Conservation (phyloP, 2,329 filamentous ascomycete genomes). For the Pestalotiopsis sp. region DNA sequence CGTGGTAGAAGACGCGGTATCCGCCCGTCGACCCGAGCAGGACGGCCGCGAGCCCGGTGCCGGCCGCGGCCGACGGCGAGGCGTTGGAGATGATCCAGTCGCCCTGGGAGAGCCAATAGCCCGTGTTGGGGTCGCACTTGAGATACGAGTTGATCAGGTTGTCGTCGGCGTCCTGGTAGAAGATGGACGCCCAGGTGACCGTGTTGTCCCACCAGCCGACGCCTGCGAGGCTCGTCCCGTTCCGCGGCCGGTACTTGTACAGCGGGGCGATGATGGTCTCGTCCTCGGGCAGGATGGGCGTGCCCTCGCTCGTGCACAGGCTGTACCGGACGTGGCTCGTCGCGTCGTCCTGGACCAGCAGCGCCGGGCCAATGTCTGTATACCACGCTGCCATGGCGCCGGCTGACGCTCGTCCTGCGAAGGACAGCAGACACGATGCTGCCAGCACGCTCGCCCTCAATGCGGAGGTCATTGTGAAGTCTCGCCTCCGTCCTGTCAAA, state of each 20-base stretch:
- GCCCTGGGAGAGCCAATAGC: constrained; percentile 32
- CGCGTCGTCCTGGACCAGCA: constrained; percentile 39
- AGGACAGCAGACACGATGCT: constrained; percentile 21
- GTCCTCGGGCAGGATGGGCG: constrained; percentile 37
- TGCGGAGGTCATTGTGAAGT: neutral
- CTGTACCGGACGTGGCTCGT: constrained; percentile 38
- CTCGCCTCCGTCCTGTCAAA: neutral
- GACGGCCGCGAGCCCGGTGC: constrained; percentile 34
- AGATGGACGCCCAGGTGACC: constrained; percentile 36
- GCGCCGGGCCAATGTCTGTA: constrained; percentile 34
- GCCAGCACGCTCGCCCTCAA: neutral
- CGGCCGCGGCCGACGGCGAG: constrained; percentile 27
- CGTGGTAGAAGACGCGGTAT: constrained; percentile 43
- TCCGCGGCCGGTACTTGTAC: constrained; percentile 30
- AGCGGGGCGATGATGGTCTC: constrained; percentile 30
- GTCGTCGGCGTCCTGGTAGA: constrained; percentile 33
- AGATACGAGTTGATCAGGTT: constrained; percentile 35
- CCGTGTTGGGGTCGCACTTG: constrained; percentile 37
- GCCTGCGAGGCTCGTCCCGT: constrained; percentile 32
- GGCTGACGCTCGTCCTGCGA: constrained; percentile 23
- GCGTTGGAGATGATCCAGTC: constrained; percentile 33
- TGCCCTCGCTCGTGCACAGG: constrained; percentile 32
- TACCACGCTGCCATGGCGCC: constrained; percentile 39
- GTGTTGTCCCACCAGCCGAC: constrained; percentile 35
- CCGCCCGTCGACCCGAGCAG: constrained; percentile 34